Evolutionary conservation across 2,329 filamentous ascomycete species (phyloP), one percentile per base, ranked within the genome.

Genomic region (Fusarium sp.): DNA sequence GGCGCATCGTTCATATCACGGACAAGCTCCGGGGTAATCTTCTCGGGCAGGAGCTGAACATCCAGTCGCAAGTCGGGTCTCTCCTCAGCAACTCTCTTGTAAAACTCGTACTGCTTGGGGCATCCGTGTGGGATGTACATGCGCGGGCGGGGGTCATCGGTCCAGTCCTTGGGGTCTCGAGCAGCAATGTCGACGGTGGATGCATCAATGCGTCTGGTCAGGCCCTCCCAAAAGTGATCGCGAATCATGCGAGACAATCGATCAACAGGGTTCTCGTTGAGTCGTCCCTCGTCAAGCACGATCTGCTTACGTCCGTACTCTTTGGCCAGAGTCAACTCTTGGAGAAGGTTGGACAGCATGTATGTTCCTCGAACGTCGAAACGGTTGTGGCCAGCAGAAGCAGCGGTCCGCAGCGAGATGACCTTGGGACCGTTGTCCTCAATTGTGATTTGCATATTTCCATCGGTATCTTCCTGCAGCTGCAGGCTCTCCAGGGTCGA

Each of bases 381-480:
- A 73, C 92, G 91, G 80, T 95, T 96, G 85, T 94, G 91, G 47
- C 95, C 96, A 76, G 93, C 94, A 38, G 95, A 98, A 25, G 90
- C 92, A 32, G 94, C 93, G 4, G 96, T 98, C 73, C 95, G 93
- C 40, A 98, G 86, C 40, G 93, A 92, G 64, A 98, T 89, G 54
- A 95, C 92, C 89, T 98, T 99, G 59, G 97, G 96, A 0, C 97
- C 97, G 73, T 90, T 90, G 84, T 99, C 97, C 80, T 98, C 97
- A 78, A 98, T 97, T 33, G 97, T 99, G 82, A 99, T 99, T 83
- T 98, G 95, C 88, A 95, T 94, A 83, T 99, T 98, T 66, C 90
- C 88, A 83, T 99, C 95, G 33, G 95, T 97, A 80, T 99, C 97
- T 83, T 99, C 97, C 75, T 96, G 93, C 40, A 91, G 90, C 71